Base-by-base conservation (phyloP, 1,284 basidiomycete species). In the Ceratobasidium theobromae region DNA sequence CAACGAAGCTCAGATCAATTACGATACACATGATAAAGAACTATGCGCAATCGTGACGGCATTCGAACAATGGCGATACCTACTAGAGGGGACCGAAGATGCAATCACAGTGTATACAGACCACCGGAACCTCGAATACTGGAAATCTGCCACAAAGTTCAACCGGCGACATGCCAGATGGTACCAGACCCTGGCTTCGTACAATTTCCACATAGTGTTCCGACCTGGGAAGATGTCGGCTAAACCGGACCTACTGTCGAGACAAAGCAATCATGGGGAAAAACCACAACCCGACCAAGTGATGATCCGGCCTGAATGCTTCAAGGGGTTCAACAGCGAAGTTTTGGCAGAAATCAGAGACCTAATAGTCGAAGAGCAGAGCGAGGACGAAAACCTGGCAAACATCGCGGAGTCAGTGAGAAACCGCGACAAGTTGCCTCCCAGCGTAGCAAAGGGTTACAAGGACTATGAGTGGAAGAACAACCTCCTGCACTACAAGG, bases 11-110 rank as follows among this genome's bases (percentile, higher is more conserved):
- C 72, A 79, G 57, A 51, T 67, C 1, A 78, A 77, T 67, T 78
- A 76, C 67, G 62, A 64, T 8, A 72, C 73, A 23, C 71, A 75
- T 58, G 74, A 78, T 68, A 75, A 77, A 67, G 76, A 78, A 67
- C 51, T 78, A 14, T 67, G 74, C 1, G 72, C 57, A 2, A 60
- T 60, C 21, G 16, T 60, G 11, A 18, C 9, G 12, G 40, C 55
- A 9, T 51, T 65, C 4, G 51, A 69, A 16, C n/a, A n/a, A n/a
- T n/a, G n/a, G n/a, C n/a, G n/a, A n/a, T n/a, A n/a, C n/a, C n/a
- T n/a, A n/a, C n/a, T n/a, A n/a, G n/a, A n/a, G n/a, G n/a, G n/a
- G n/a, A n/a, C n/a, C n/a, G n/a, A n/a, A n/a, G n/a, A n/a, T n/a
- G n/a, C n/a, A n/a, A n/a, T n/a, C n/a, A n/a, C n/a, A n/a, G n/a